These are phyloP conservation scores for Sclerotinia trifoliorum DNA, from an alignment of 2,329 filamentous ascomycete genomes.

Conservation along the genomic window DNA sequence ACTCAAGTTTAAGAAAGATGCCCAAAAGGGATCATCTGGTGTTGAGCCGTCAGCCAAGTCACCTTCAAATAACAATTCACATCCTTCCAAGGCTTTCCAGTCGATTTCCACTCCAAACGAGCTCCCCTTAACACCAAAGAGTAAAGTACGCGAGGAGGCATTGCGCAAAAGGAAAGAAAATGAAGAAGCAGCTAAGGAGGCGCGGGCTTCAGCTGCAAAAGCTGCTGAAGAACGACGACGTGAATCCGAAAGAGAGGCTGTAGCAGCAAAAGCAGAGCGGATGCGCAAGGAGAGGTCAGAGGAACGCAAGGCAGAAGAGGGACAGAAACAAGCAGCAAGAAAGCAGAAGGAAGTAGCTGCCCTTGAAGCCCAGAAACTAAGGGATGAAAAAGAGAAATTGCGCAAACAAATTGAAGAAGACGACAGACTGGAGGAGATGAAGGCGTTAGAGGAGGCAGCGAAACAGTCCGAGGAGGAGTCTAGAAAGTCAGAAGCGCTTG, in stretches of 20 bases:
- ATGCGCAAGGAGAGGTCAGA: conserved; percentile 27
- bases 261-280: conserved; percentile 26
- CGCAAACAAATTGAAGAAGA: conserved; percentile 25
- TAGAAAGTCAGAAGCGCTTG: background rate
- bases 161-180: conserved; percentile 24
- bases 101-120: conserved; percentile 25
- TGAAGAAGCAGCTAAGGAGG: conserved; percentile 28
- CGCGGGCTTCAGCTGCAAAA: conserved; percentile 28
- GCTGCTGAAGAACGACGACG: conserved; percentile 29
- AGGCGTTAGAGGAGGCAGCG: conserved; percentile 21
- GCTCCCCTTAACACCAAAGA: conserved; percentile 34
- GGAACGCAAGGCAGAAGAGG: conserved; percentile 25
- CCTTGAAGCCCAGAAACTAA: conserved; percentile 23
- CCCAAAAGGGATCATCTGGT: conserved; percentile 24
- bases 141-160: conserved; percentile 30
- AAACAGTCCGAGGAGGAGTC: conserved; percentile 18
- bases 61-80: conserved; percentile 28
- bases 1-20: conserved; percentile 30
- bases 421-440: conserved; percentile 23
- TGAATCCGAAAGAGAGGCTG: conserved; percentile 30
- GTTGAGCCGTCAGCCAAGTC: conserved; percentile 28
- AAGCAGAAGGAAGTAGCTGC: conserved; percentile 25
- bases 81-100: conserved; percentile 24
- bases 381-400: conserved; percentile 28
- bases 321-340: conserved; percentile 21